These are phyloP conservation scores for Dipodascus geniculatus DNA, from an alignment of 805 yeast species.

Conservation along the genomic window DNA sequence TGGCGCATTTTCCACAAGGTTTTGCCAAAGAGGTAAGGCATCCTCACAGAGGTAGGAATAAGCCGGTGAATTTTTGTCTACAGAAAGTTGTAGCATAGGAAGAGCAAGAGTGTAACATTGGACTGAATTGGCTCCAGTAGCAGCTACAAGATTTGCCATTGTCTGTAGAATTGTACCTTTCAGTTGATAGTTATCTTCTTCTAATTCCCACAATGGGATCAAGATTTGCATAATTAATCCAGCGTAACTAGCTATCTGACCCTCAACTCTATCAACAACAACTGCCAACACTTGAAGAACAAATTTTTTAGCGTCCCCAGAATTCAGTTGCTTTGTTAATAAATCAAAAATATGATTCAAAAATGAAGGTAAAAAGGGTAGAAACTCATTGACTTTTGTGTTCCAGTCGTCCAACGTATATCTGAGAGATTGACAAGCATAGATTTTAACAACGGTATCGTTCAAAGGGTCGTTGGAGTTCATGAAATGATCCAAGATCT, in stretches of 20 bases:
- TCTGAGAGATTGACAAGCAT: slow-evolving; percentile 60
- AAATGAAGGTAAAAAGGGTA: slow-evolving; percentile 48
- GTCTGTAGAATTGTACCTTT: slow-evolving; percentile 29
- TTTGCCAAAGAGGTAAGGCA: slow-evolving; percentile 77
- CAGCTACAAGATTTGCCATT: slow-evolving; percentile 21
- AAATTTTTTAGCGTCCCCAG: slow-evolving; percentile 68
- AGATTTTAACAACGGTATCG: slow-evolving; percentile 72
- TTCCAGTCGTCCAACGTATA: slow-evolving; percentile 78
- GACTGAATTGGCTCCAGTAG: slow-evolving; percentile 15
- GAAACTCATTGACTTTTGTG: slow-evolving; percentile 55
- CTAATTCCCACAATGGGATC: slow-evolving; percentile 68
- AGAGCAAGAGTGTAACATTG: slow-evolving; percentile 23
- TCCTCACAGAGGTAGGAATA: slow-evolving; percentile 64
- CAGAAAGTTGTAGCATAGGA: slow-evolving; percentile 50
- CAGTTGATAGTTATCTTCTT: slow-evolving; percentile 29
- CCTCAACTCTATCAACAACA: slow-evolving; percentile 29
- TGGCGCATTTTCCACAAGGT: slow-evolving; percentile 49
- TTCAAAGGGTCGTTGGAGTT: slow-evolving; percentile 34
- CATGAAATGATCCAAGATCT: slow-evolving; percentile 41
- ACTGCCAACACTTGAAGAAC: slow-evolving; percentile 57
- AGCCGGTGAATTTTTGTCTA: slow-evolving; percentile 47
- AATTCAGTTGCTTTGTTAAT: slow-evolving; percentile 34
- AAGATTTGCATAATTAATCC: slow-evolving; percentile 31
- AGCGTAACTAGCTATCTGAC: slow-evolving; percentile 20
- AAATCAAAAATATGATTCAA: slow-evolving; percentile 39